Evolutionary conservation across 345 rosid species (phyloP).

Genomic region (Gossypium ekmanianum): DNA sequence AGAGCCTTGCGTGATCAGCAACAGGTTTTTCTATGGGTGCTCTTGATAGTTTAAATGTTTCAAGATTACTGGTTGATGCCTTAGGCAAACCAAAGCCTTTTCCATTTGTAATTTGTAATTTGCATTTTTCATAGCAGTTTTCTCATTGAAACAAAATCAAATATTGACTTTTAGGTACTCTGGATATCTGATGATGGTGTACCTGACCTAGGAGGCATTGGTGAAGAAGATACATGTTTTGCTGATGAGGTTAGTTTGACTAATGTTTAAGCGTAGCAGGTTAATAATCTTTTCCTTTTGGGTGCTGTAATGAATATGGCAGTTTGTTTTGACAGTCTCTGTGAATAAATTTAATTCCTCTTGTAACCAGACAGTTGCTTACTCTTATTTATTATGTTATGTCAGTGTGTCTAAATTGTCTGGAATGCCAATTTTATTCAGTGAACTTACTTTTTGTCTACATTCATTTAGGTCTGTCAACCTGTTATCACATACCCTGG

Average conservation of each 20-base stretch:
- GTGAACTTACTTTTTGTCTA: conserved; percentile 22
- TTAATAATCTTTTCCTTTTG: not conserved
- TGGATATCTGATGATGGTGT: conserved; percentile 89
- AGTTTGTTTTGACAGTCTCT: not conserved
- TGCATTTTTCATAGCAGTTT: conserved; percentile 13
- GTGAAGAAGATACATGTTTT: conserved; percentile 67
- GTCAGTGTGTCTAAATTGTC: not conserved
- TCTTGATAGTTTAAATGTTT: conserved; percentile 4
- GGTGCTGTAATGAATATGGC: not conserved
- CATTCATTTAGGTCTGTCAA: conserved; percentile 62
- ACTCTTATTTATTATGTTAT: not conserved
- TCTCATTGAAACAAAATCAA: conserved; percentile 7
- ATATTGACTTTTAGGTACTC: conserved; percentile 50
- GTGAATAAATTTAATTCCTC: conserved; percentile 13
- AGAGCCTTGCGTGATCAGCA: conserved; percentile 93
- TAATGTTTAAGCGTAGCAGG: not conserved
- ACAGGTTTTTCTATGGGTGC: conserved; percentile 50
- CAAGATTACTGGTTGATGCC: not conserved
- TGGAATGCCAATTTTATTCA: not conserved
- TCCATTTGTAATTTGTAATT: conserved; percentile 4
- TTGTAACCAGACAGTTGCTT: not conserved
- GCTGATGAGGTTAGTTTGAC: conserved; percentile 72
- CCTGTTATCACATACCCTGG: conserved; percentile 78
- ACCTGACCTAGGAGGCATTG: conserved; percentile 84
- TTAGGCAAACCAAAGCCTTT: not conserved